These are phyloP conservation scores for Cyathus striatus DNA, from an alignment of 768 basidiomycete genomes.

Conservation along the genomic window DNA sequence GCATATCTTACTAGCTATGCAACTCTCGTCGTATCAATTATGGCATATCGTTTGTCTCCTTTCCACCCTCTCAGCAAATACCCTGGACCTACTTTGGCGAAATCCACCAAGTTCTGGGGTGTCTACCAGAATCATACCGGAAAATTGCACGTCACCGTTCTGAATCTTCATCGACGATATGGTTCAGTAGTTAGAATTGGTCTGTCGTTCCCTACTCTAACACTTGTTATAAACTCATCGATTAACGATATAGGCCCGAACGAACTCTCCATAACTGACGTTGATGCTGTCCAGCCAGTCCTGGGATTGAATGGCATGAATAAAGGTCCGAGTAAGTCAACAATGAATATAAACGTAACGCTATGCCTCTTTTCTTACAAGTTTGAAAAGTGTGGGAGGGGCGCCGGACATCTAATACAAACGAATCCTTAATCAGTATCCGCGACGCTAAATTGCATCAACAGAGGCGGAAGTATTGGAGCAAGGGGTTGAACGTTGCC, in stretches of 20 bases:
- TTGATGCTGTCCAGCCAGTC: slow-evolving; percentile 22
- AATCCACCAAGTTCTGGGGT: slow-evolving; percentile 31
- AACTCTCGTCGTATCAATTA: slow-evolving; percentile 13
- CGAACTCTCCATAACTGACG: slow-evolving; percentile 35
- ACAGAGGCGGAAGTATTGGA: slow-evolving; percentile 37
- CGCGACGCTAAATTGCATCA: slow-evolving; percentile 26
- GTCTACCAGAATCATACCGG: slow-evolving; percentile 26
- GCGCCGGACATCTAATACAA: too few relatives aligned
- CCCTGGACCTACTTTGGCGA: slow-evolving; percentile 40
- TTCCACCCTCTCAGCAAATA: slow-evolving; percentile 40
- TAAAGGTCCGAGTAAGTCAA: slow-evolving; percentile 31
- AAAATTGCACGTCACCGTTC: slow-evolving; percentile 35
- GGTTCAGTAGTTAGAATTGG: slow-evolving; percentile 54
- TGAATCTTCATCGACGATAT: slow-evolving; percentile 41
- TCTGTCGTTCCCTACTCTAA: slow-evolving; percentile 10
- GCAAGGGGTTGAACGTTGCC: slow-evolving; percentile 30
- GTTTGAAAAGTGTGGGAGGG: too few relatives aligned
- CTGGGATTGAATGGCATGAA: slow-evolving; percentile 33
- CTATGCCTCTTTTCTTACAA: too few relatives aligned
- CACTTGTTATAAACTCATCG: neutral
- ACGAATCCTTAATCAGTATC: slow-evolving; percentile 14
- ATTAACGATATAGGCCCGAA: slow-evolving; percentile 36
- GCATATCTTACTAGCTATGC: too few relatives aligned
- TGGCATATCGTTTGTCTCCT: slow-evolving; percentile 38
- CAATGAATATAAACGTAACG: too few relatives aligned